Evolutionary conservation across 2,329 filamentous ascomycete species (phyloP), one percentile per base, ranked within the genome.

Genomic region (Arthroderma uncinatum): DNA sequence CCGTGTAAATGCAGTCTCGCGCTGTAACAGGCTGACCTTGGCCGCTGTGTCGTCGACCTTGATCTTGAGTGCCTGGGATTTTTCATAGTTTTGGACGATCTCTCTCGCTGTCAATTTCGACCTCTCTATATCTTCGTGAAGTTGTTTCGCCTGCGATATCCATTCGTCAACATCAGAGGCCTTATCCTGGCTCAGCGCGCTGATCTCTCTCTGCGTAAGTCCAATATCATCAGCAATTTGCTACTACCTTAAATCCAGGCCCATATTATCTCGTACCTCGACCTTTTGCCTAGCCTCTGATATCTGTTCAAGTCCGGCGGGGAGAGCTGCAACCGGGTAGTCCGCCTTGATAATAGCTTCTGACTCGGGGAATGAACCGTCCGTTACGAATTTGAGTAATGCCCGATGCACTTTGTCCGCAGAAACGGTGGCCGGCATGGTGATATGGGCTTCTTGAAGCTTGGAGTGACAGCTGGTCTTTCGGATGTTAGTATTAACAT

Each of bases 51-150:
- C 82, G 39, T 87, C 81, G 0, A 86, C 84, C 58, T 82, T 75
- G 53, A 80, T 78, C 52, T 86, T 77, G 23, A 88, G 75, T 42
- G 77, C 75, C 60, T 83, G 82, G 10, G 85, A 83, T 28, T 78
- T 81, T 66, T 92, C 86, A 55, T 90, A 85, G 65, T 89, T 82
- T 47, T 84, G 80, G 4, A 92, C 81, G 58, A 97, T 94, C 58
- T 90, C 84, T 65, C 84, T 84, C 21, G 92, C 90, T 36, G 90
- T 84, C 14, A 82, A 79, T 65, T 89, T 85, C 23, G 89, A 92
- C 50, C 82, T 81, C 65, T 88, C 82, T 62, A 96, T 92, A 67
- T 96, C 92, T 60, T 85, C 81, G 69, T 95, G 89, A 6, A 96
- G 80, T 55, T 85, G 82, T 71, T 89, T 89, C 52, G 91, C 89